Base-by-base conservation (phyloP, 2,329 filamentous ascomycete genomes). In the Cadophora malorum region DNA sequence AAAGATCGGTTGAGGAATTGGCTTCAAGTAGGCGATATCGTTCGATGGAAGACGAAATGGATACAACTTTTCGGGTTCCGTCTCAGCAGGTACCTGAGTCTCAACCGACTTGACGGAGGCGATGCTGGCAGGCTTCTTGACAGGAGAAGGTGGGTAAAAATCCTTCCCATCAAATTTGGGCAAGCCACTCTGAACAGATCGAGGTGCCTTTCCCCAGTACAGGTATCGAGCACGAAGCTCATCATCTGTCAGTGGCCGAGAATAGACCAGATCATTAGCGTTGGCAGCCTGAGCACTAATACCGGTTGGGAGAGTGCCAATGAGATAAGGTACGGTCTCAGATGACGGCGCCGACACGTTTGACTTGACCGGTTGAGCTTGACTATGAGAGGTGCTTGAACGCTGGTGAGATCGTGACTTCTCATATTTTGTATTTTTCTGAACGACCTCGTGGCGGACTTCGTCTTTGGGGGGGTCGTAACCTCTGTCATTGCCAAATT, bases 131-230 rank as follows among this genome's bases (percentile, higher is more conserved):
- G 41, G 52, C 28, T 78, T 73, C 74, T 85, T 86, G 69, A 78
- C 75, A 0, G 86, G 85, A 0, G 87, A 88, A 3, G 85, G 79
- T 35, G 84, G 85, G 69, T 89, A 90, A 72, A 90, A 90, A 74
- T 89, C 83, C 75, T 87, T 88, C 28, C 88, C 87, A 71, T 90
- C 87, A 72, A 88, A 90, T 76, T 87, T 89, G 41, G 88, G 87
- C 50, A 89, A 79, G 1, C 86, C 72, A 41, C 79, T 81, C 60
- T 84, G 80, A 14, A 81, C 80, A 70, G 83, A 81, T 35, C 79
- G 81, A 52, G 86, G 83, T 19, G 84, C 83, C 53, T 85, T 84
- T 10, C 85, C 86, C 86, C 87, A 90, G 75, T 88, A 90, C 70
- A 88, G 78, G 70, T 85, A 83, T 55, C 87, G 84, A 70, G 88